A percentile compares a stretch with the other conserved stretches of the same genome.
Conservation (phyloP, 2,329 filamentous ascomycete genomes). For the Trichoderma sp. region DNA sequence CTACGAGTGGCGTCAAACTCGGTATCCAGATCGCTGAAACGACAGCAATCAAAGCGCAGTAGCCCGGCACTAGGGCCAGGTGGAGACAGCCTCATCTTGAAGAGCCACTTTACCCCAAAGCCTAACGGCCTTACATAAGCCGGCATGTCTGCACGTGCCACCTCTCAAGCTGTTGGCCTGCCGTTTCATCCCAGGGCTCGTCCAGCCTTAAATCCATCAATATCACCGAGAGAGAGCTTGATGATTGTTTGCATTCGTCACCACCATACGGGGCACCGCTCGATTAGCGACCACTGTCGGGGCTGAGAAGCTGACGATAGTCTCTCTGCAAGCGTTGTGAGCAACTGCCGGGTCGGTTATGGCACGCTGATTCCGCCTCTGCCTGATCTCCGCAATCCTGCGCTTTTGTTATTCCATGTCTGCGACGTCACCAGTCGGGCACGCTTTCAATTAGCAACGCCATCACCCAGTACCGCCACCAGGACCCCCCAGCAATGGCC, state of each 20-base stretch:
- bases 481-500: constrained; percentile 49
- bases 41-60: not conserved
- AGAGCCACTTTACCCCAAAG: constrained; percentile 9
- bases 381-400: not conserved
- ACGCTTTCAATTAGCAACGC: not conserved
- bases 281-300: not conserved
- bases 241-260: constrained; percentile 2
- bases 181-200: constrained; percentile 11
- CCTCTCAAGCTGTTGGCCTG: not conserved
- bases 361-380: constrained; percentile 1
- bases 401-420: constrained; percentile 16
- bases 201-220: constrained; percentile 15
- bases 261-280: not conserved
- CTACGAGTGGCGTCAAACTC: not conserved
- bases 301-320: not conserved
- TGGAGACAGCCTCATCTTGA: constrained; percentile 1
- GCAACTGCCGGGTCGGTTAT: constrained; percentile 15
- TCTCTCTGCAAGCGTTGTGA: not conserved
- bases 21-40: not conserved
- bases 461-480: constrained; percentile 6
- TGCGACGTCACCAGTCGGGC: constrained; percentile 24
- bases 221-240: not conserved
- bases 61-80: not conserved
- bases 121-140: constrained; percentile 15
- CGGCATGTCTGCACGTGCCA: constrained; percentile 23